Evolutionary conservation across 331 rosid species (phyloP).

Genomic region (Quercus phellos): DNA sequence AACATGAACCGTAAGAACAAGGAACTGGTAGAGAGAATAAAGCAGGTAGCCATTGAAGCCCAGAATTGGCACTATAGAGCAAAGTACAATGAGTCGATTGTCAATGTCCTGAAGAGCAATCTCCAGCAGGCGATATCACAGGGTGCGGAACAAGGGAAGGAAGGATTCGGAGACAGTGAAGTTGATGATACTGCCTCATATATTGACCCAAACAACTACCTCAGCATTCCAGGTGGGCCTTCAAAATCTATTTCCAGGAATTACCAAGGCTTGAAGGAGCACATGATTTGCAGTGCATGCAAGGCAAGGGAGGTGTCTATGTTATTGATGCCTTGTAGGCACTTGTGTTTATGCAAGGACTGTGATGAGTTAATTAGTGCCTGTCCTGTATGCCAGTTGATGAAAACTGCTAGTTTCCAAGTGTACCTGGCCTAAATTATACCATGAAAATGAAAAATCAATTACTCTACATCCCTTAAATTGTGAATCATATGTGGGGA

Average conservation of each 20-base stretch:
- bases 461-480: not conserved
- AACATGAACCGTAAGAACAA: conserved; percentile 65
- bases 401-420: conserved; percentile 57
- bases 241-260: conserved; percentile 30
- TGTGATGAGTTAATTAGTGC: conserved; percentile 55
- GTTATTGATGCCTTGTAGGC: conserved; percentile 81
- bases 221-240: conserved; percentile 30
- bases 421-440: conserved; percentile 52
- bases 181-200: conserved; percentile 70
- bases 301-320: conserved; percentile 61
- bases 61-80: conserved; percentile 86
- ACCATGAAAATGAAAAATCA: conserved; percentile 15
- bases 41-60: conserved; percentile 71
- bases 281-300: conserved; percentile 57
- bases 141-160: conserved; percentile 83
- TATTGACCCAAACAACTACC: conserved; percentile 57
- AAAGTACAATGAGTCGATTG: conserved; percentile 79
- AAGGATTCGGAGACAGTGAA: conserved; percentile 96
- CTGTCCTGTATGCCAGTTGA: conserved; percentile 64
- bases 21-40: conserved; percentile 77
- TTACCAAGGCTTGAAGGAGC: conserved; percentile 34
- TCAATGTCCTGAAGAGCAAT: conserved; percentile 61
- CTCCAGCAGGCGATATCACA: conserved; percentile 84
- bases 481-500: not conserved
- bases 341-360: conserved; percentile 67